A percentile compares a stretch with the other conserved stretches of the same genome.
phyloP scores from a whole-genome alignment of 164 flowering plant species.

The Macadamia tetraphylla region DNA sequence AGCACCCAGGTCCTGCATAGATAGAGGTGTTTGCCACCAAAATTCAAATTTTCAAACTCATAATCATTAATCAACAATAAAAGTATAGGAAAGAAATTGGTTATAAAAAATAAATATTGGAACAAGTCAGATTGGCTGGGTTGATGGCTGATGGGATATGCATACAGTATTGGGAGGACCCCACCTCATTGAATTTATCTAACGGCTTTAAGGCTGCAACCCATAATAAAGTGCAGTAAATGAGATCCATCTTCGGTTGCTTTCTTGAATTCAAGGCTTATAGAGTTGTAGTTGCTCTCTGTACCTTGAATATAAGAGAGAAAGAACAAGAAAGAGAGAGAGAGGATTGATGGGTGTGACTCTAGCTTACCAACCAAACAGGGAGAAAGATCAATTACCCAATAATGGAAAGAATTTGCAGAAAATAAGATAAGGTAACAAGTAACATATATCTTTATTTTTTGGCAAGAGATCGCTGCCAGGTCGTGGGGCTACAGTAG shows the following conservation, averaged over 20 bases:
- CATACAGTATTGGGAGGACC: too few species aligned
- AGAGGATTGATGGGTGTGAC: not conserved
- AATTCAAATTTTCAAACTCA: too few species aligned
- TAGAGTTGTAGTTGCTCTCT: not conserved
- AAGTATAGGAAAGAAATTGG: too few species aligned
- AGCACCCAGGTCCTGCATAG: constrained; percentile 80
- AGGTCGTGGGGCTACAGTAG: too few species aligned
- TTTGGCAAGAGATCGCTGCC: too few species aligned
- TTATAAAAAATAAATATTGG: not conserved
- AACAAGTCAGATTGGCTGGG: too few species aligned
- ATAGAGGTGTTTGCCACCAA: too few species aligned
- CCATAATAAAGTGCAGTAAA: not conserved
- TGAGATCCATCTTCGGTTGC: not conserved
- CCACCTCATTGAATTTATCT: too few species aligned
- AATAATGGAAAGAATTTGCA: not conserved
- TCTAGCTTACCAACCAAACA: not conserved
- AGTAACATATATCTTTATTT: too few species aligned
- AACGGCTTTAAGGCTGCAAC: not conserved
- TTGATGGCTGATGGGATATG: too few species aligned
- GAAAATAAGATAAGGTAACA: not conserved
- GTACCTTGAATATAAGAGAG: not conserved
- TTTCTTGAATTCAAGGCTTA: not conserved
- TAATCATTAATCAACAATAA: too few species aligned
- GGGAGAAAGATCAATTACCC: not conserved
- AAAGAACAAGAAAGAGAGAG: not conserved